These are phyloP conservation scores for Dactylellina drechsleri DNA, from an alignment of 2,329 filamentous ascomycete genomes.

Conservation along the genomic window DNA sequence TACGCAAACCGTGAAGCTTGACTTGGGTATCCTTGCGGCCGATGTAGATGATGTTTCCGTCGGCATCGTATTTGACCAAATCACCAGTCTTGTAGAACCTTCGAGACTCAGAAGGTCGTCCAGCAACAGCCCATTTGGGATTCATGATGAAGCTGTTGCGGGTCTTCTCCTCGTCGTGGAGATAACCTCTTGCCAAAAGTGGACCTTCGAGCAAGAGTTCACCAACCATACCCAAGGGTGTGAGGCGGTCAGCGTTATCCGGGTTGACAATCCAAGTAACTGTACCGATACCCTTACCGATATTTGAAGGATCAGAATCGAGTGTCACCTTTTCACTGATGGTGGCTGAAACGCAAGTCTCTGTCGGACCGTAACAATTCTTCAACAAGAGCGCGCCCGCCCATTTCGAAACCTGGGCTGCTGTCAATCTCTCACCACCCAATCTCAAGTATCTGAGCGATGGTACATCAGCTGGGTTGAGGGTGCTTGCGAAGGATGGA, in stretches of 20 bases:
- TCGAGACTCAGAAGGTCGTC: constrained; percentile 3
- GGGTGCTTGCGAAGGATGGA: constrained; percentile 63
- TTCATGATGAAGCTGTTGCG: constrained; percentile 58
- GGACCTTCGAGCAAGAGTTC: constrained; percentile 63
- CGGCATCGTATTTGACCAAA: constrained; percentile 67
- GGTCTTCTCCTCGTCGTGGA: constrained; percentile 62
- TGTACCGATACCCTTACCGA: constrained; percentile 20
- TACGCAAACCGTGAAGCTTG: constrained; percentile 73
- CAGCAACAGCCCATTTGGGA: constrained; percentile 42
- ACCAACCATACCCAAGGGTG: constrained; percentile 60
- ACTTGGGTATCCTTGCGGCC: constrained; percentile 75
- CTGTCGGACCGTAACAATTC: constrained; percentile 62
- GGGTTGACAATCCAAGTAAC: constrained; percentile 63
- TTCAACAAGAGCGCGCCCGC: constrained; percentile 49
- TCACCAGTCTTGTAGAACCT: constrained; percentile 71
- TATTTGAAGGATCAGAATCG: constrained; percentile 13
- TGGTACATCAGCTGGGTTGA: constrained; percentile 62
- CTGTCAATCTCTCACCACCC: constrained; percentile 15
- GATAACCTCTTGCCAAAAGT: constrained; percentile 62
- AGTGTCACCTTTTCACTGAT: constrained; percentile 6
- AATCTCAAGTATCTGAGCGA: constrained; percentile 60
- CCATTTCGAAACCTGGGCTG: constrained; percentile 17
- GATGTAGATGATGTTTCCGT: constrained; percentile 69
- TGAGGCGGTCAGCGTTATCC: constrained; percentile 60
- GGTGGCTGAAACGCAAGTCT: constrained; percentile 46